Base-by-base conservation (phyloP, 73 alveolate genomes). In the Effrenium voratum region DNA sequence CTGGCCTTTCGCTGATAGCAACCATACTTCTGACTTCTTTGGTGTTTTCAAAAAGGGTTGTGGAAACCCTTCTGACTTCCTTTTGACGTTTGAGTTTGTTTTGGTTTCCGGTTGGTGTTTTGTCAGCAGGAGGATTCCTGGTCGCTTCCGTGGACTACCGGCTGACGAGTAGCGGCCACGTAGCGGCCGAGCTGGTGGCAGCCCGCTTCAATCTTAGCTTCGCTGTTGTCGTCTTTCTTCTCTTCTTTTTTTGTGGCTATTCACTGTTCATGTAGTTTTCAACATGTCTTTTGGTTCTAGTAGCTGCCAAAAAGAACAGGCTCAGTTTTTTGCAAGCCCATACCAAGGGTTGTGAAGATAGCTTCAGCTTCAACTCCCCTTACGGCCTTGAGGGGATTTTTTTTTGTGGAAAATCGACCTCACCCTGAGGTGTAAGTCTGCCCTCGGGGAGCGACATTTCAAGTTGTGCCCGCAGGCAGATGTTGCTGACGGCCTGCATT, bases 121-220 rank as follows among this genome's bases (percentile, higher is more conserved):
- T 52, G 26, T 52, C 63, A 52, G 32, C 34, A 72, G 82, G 82
- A 36, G 82, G 82, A 44, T 72, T 72, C 34, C 49, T 72, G 82
- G 49, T 72, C 22, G 49, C 38, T 32, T 72, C 82, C 49, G 82
- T 36, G 82, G 82, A 47, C 49, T 72, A 72, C 32, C 82, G 82
- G 16, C 82, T 72, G 15, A 72, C 82, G 13, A 22, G 47, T 26
- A 47, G 38, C 32, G 82, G 82, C 82, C 38, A 72, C 32, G 82
- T 72, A 8, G 82, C 49, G 26, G 13, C 45, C n/a, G 82, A 72
- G 34, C 32, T 72, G 13, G 82, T 72, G 82, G 82, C 45, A 72
- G 5, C 82, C 26, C 38, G 82, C 26, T n/a, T 26, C 34, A 28
- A 59, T 28, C 5, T n/a, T n/a, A n/a, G n/a, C n/a, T n/a, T n/a